Conservation (phyloP, 768 basidiomycete species). For the Pulveroboletus frians region DNA sequence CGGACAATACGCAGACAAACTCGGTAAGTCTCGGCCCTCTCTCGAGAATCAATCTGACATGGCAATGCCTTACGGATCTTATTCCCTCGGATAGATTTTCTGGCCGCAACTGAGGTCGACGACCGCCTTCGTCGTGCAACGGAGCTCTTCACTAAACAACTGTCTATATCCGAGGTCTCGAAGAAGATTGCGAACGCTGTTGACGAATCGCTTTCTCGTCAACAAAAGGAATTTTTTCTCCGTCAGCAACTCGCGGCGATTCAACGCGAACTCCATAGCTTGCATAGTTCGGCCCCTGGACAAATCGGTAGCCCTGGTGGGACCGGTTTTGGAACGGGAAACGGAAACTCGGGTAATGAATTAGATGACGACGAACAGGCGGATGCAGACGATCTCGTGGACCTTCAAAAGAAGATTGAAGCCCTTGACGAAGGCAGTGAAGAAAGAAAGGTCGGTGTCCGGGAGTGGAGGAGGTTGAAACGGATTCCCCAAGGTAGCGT, state of each 20-base stretch:
- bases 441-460: conserved; percentile 73
- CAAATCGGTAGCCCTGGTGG: conserved; percentile 11
- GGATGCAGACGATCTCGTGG: conserved; percentile 75
- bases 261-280: conserved; percentile 63
- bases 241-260: conserved; percentile 80
- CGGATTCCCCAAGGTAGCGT: conserved; percentile 88
- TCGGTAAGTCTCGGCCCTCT: conserved; percentile 43
- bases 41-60: background rate
- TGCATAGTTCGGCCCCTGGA: conserved; percentile 36
- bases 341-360: conserved; percentile 37
- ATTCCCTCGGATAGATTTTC: conserved; percentile 41
- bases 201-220: conserved; percentile 79
- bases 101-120: conserved; percentile 54
- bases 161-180: conserved; percentile 75
- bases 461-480: conserved; percentile 81
- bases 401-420: conserved; percentile 68
- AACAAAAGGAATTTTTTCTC: conserved; percentile 84
- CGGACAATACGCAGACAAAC: conserved; percentile 64
- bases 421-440: conserved; percentile 68
- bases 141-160: conserved; percentile 66
- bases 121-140: conserved; percentile 64
- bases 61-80: conserved; percentile 2
- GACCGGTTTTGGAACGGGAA: conserved; percentile 24
- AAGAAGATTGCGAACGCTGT: conserved; percentile 77
- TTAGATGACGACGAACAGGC: conserved; percentile 74